Percentiles rank a stretch among this genome's conserved stretches.
phyloP scores from a whole-genome alignment of 305 asterid species.

The Salvia sclarea region DNA sequence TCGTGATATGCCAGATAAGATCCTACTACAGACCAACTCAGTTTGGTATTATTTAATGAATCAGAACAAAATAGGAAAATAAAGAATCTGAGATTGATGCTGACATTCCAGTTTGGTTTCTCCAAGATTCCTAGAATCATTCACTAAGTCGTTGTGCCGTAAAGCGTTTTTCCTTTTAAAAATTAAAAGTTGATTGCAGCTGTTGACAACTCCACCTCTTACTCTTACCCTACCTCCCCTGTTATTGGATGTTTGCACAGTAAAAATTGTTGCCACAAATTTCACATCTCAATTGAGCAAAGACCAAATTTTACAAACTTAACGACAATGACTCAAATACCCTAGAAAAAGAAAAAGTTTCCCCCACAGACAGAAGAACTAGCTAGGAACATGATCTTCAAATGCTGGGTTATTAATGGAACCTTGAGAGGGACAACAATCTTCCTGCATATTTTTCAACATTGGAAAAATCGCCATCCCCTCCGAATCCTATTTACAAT shows the following conservation, averaged over 20 bases:
- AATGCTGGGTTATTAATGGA: neutral
- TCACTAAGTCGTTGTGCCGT: conserved; percentile 12
- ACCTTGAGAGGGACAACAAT: conserved; percentile 3
- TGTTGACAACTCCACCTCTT: neutral
- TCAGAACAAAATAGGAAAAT: neutral
- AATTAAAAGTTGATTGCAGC: neutral
- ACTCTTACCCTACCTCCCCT: neutral
- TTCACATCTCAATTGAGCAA: neutral
- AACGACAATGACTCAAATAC: neutral
- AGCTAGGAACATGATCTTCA: neutral
- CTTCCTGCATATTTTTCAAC: neutral
- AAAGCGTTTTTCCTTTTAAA: conserved; percentile 5
- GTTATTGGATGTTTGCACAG: neutral
- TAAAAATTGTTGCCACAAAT: neutral
- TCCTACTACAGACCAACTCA: neutral
- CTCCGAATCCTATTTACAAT: conserved; percentile 25
- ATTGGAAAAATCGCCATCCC: neutral
- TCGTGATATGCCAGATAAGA: neutral
- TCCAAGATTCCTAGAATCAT: conserved; percentile 3
- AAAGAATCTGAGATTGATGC: neutral
- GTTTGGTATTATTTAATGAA: neutral
- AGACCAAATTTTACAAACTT: neutral
- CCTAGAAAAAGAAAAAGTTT: neutral
- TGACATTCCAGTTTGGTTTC: neutral
- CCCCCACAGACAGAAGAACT: neutral